Percentiles rank a stretch among this genome's conserved stretches.
Evolutionary conservation across 1,139 yeast genomes (phyloP).

Genomic region (Hyphopichia fennica): DNA sequence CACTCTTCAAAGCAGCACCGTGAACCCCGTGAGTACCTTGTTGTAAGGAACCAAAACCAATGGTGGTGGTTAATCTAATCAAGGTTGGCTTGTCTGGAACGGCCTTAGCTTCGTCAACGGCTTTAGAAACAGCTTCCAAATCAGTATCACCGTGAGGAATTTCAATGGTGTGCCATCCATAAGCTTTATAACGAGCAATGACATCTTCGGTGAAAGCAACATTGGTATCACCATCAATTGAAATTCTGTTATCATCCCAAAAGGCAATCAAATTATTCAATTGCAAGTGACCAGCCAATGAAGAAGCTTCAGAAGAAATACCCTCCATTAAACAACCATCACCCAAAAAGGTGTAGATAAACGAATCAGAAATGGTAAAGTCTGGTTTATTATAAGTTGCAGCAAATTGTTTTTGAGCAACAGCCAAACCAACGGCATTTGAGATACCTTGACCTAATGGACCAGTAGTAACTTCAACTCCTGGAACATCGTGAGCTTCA

Average conservation of each 20-base stretch:
- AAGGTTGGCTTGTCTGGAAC: constrained; percentile 81
- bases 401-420: constrained; percentile 90
- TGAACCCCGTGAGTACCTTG: constrained; percentile 93
- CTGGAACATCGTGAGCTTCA: constrained; percentile 73
- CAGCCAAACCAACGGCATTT: constrained; percentile 95
- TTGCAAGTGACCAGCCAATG: constrained; percentile 95
- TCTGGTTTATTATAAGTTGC: constrained; percentile 93
- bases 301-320: constrained; percentile 89
- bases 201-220: constrained; percentile 97
- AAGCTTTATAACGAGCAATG: constrained; percentile 77
- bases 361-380: constrained; percentile 66
- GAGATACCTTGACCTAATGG: constrained; percentile 98
- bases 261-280: constrained; percentile 92
- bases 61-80: constrained; percentile 85
- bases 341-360: constrained; percentile 82
- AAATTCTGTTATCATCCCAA: constrained; percentile 96
- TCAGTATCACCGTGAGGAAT: constrained; percentile 84
- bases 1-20: constrained; percentile 95
- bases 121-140: constrained; percentile 67
- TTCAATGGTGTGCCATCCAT: constrained; percentile 89
- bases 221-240: constrained; percentile 92
- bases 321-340: constrained; percentile 99
- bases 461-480: constrained; percentile 97
- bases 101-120: constrained; percentile 71
- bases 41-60: constrained; percentile 88